Conservation (phyloP, 192 early-diverging fungal genomes). For the Podila verticillata region DNA sequence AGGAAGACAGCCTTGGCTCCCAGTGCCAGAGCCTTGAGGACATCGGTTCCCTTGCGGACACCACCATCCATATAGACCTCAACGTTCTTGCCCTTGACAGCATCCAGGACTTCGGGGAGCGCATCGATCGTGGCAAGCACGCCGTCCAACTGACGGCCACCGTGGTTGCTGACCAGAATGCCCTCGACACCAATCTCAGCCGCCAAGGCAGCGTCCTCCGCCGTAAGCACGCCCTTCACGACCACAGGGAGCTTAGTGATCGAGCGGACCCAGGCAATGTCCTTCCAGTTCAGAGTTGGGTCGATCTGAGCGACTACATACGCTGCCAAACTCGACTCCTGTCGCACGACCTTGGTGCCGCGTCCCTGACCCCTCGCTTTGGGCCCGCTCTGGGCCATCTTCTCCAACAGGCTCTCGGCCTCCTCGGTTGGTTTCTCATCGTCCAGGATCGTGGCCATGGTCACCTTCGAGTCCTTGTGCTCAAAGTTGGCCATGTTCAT, state of each 20-base stretch:
- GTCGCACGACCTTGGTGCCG: slow-evolving; percentile 14
- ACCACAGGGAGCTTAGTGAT: slow-evolving; percentile 89
- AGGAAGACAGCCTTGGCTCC: slow-evolving; percentile 93
- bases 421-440: slow-evolving; percentile 29
- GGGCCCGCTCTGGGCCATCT: slow-evolving; percentile 70
- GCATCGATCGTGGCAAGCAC: slow-evolving; percentile 78
- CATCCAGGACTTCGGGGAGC: slow-evolving; percentile 87
- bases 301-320: slow-evolving; percentile 85
- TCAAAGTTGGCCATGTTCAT: slow-evolving; percentile 75
- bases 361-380: slow-evolving; percentile 46
- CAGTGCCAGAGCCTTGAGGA: slow-evolving; percentile 95
- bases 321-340: slow-evolving; percentile 46
- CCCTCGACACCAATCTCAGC: slow-evolving; percentile 81
- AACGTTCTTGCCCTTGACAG: slow-evolving; percentile 68
- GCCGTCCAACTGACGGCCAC: slow-evolving; percentile 95
- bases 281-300: slow-evolving; percentile 85
- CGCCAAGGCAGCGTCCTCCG: slow-evolving; percentile 90
- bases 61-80: slow-evolving; percentile 97
- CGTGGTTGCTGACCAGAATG: slow-evolving; percentile 95
- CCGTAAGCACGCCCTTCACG: slow-evolving; percentile 92
- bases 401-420: slow-evolving; percentile 44
- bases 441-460: slow-evolving; percentile 51
- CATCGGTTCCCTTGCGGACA: slow-evolving; percentile 89
- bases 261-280: slow-evolving; percentile 86
- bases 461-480: slow-evolving; percentile 45